Evolutionary conservation across 208 protist genomes (phyloP).

Genomic region (Trypanosoma brucei): DNA sequence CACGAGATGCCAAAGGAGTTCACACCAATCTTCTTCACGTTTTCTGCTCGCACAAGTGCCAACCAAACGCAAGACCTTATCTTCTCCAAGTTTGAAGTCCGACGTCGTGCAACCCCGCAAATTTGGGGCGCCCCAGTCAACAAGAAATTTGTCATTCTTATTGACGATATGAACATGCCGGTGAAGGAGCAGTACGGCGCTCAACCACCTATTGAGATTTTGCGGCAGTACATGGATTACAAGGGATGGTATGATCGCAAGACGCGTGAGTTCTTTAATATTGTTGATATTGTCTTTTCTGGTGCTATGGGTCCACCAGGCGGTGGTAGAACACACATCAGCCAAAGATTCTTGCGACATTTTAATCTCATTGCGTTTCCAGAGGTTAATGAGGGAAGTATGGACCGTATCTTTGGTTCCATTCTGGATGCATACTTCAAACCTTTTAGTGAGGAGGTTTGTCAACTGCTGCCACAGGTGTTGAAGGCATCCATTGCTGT

Average conservation of each 20-base stretch:
- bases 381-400: slow-evolving; percentile 93
- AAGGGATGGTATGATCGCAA: slow-evolving; percentile 95
- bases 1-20: slow-evolving; percentile 93
- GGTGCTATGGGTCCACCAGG: slow-evolving; percentile 97
- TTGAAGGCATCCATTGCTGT: slow-evolving; percentile 93
- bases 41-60: slow-evolving; percentile 96
- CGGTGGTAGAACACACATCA: slow-evolving; percentile 95
- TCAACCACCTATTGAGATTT: slow-evolving; percentile 98
- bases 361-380: slow-evolving; percentile 98
- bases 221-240: slow-evolving; percentile 98
- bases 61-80: slow-evolving; percentile 98
- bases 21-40: slow-evolving; percentile 94
- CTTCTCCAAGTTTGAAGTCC: slow-evolving; percentile 96
- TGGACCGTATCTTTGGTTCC: slow-evolving; percentile 94
- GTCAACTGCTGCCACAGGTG: slow-evolving; percentile 55
- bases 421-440: slow-evolving; percentile 94
- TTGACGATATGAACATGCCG: slow-evolving; percentile 99
- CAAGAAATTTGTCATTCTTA: slow-evolving; percentile 95
- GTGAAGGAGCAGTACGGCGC: slow-evolving; percentile 96
- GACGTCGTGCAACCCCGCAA: slow-evolving; percentile 90
- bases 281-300: slow-evolving; percentile 93
- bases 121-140: slow-evolving; percentile 97
- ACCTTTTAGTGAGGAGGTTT: slow-evolving; percentile 85
- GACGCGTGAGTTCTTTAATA: slow-evolving; percentile 91
- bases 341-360: slow-evolving; percentile 95